phyloP scores from a whole-genome alignment of 345 rosid species.

The Eucalyptus pumila region DNA sequence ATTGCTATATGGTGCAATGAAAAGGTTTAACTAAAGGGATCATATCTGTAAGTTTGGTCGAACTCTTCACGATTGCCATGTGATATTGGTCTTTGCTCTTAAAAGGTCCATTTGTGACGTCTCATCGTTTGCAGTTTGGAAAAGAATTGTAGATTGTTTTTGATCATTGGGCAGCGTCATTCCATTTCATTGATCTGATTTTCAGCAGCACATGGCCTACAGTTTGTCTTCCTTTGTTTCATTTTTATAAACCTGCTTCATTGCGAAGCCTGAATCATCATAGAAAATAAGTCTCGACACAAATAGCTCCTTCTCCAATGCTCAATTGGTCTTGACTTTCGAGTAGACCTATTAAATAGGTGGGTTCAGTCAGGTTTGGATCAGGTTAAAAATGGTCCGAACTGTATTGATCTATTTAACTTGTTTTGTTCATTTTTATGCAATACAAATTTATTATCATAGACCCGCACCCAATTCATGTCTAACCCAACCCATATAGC shows the following conservation, averaged over 20 bases:
- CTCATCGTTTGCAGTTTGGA: not conserved
- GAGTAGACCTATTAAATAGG: not conserved
- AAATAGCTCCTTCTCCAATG: not conserved
- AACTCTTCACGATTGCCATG: not conserved
- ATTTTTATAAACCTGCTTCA: not conserved
- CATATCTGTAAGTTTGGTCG: not conserved
- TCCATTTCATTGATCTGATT: not conserved
- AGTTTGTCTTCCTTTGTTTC: not conserved
- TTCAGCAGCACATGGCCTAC: not conserved
- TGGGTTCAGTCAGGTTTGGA: not conserved
- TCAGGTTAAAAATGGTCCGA: not conserved
- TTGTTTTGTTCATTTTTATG: not conserved
- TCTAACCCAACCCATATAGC: accelerated
- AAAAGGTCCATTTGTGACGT: not conserved
- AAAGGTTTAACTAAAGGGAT: not conserved
- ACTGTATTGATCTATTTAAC: too few relatives aligned
- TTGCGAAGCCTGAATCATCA: not conserved
- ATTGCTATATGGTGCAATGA: not conserved
- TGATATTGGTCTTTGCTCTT: not conserved
- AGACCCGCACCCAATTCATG: not conserved
- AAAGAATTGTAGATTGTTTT: not conserved
- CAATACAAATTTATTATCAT: not conserved
- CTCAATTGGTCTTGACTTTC: not conserved
- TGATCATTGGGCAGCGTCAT: not conserved
- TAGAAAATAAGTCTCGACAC: not conserved